Percentiles rank a stretch among this genome's conserved stretches.
These are phyloP conservation scores for Fusarium albosuccineum DNA, from an alignment of 2,329 filamentous ascomycete genomes.

Conservation along the genomic window DNA sequence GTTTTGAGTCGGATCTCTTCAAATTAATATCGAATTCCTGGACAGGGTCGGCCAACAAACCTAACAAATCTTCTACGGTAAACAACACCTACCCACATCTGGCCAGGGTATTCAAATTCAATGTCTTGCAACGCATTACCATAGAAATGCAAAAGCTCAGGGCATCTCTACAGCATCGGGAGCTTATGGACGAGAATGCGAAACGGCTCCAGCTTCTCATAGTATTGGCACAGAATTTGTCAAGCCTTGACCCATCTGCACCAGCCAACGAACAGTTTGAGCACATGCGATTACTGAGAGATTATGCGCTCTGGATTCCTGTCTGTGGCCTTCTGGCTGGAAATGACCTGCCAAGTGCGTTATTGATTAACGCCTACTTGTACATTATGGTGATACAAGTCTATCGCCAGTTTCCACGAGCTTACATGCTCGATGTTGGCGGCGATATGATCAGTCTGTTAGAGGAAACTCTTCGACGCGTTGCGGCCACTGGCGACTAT, in stretches of 20 bases:
- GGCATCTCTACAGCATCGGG: slow-evolving; percentile 5
- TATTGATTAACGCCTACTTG: slow-evolving; percentile 31
- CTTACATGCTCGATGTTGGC: slow-evolving; percentile 18
- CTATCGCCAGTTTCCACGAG: slow-evolving; percentile 19
- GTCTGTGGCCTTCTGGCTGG: slow-evolving; percentile 20
- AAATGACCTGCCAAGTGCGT: slow-evolving; percentile 18
- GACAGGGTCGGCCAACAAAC: neutral
- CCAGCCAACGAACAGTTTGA: slow-evolving; percentile 21
- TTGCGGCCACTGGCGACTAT: neutral
- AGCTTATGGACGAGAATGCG: slow-evolving; percentile 10
- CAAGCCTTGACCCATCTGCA: slow-evolving; percentile 13
- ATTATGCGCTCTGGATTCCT: slow-evolving; percentile 28
- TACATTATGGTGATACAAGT: slow-evolving; percentile 21
- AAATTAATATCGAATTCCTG: slow-evolving; percentile 22
- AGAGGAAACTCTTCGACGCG: slow-evolving; percentile 14
- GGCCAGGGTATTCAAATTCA: neutral
- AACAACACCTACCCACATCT: no score
- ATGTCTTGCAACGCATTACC: slow-evolving; percentile 10
- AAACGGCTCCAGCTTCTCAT: slow-evolving; percentile 23
- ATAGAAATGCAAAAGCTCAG: slow-evolving; percentile 27
- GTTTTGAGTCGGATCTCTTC: slow-evolving; percentile 21
- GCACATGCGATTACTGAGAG: slow-evolving; percentile 7
- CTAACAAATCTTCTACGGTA: no score
- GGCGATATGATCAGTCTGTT: slow-evolving; percentile 16
- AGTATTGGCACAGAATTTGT: slow-evolving; percentile 14